Conservation (phyloP, 1,284 basidiomycete genomes). For the Boletellus deceptivus region DNA sequence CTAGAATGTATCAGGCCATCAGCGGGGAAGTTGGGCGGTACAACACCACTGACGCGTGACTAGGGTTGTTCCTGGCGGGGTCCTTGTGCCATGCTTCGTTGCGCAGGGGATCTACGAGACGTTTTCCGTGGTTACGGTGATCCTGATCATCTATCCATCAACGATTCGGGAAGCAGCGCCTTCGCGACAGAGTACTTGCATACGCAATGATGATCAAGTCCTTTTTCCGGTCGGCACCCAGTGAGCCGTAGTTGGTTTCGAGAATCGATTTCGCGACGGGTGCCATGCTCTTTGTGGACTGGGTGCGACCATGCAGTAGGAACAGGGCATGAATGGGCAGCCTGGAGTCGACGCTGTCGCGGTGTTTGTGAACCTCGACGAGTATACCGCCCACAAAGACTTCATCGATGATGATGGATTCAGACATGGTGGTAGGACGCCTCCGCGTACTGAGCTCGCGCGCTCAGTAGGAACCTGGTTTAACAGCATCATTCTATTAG, state of each 20-base stretch:
- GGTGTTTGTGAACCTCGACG: slow-evolving; percentile 41
- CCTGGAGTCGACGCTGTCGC: slow-evolving; percentile 17
- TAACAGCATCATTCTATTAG: too few species aligned
- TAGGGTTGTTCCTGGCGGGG: slow-evolving; percentile 48
- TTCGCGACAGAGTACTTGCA: slow-evolving; percentile 36
- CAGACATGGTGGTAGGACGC: slow-evolving; percentile 15
- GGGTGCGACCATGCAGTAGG: slow-evolving; percentile 58
- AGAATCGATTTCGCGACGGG: slow-evolving; percentile 32
- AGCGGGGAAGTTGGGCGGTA: slow-evolving; percentile 2
- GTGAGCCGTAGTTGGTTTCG: slow-evolving; percentile 29
- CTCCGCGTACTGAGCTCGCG: background rate
- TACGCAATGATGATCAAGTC: slow-evolving; percentile 58
- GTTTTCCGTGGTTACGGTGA: slow-evolving; percentile 73
- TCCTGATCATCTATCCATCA: slow-evolving; percentile 46
- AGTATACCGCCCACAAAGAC: slow-evolving; percentile 46
- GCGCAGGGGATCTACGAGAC: slow-evolving; percentile 49
- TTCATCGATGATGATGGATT: slow-evolving; percentile 5
- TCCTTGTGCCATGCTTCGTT: slow-evolving; percentile 58
- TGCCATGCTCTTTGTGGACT: slow-evolving; percentile 30
- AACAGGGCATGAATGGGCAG: slow-evolving; percentile 51
- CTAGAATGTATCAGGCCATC: slow-evolving; percentile 35
- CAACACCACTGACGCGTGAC: slow-evolving; percentile 57
- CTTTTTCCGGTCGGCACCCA: slow-evolving; percentile 21
- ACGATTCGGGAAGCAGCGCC: background rate
- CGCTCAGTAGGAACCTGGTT: background rate